These are phyloP conservation scores for Cercophora scortea DNA, from an alignment of 495 filamentous ascomycete genomes.

Conservation along the genomic window DNA sequence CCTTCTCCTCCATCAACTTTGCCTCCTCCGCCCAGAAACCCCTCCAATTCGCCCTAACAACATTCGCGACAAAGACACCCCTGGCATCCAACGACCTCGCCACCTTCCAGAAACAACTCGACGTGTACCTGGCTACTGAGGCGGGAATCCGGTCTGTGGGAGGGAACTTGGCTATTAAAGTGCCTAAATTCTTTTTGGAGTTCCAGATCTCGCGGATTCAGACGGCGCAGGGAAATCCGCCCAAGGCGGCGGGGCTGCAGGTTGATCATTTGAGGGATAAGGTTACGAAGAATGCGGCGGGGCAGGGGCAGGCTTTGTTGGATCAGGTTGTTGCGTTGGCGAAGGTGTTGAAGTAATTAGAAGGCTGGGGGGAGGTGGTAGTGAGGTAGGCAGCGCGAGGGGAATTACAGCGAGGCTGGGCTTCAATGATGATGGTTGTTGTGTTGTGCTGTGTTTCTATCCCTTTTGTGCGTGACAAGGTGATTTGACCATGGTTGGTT, in stretches of 20 bases:
- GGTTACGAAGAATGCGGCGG: slow-evolving; percentile 38
- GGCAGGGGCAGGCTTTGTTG: slow-evolving; percentile 26
- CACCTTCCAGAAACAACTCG: slow-evolving; percentile 32
- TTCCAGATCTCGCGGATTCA: slow-evolving; percentile 42
- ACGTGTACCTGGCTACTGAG: slow-evolving; percentile 43
- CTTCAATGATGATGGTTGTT: too few relatives aligned
- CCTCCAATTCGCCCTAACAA: slow-evolving; percentile 33
- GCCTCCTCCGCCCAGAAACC: slow-evolving; percentile 27
- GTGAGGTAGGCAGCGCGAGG: too few relatives aligned
- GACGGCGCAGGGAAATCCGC: slow-evolving; percentile 40
- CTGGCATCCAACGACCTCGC: slow-evolving; percentile 31
- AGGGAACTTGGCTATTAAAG: slow-evolving; percentile 37
- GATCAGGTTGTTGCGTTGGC: slow-evolving; percentile 32
- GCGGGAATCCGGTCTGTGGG: slow-evolving; percentile 38
- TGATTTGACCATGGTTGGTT: too few relatives aligned
- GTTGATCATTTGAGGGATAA: slow-evolving; percentile 40
- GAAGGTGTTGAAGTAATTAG: too few relatives aligned
- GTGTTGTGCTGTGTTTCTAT: too few relatives aligned
- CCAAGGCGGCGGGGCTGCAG: slow-evolving; percentile 31
- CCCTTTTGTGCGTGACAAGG: too few relatives aligned
- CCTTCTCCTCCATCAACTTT: slow-evolving; percentile 41
- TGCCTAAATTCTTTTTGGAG: slow-evolving; percentile 42
- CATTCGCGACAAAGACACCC: slow-evolving; percentile 33
- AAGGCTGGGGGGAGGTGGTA: too few relatives aligned
- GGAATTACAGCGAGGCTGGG: too few relatives aligned